Percentiles rank a stretch among this genome's conserved stretches.
These are phyloP conservation scores for Bruguiera gymnorhiza DNA, from an alignment of 345 rosid species.

Conservation along the genomic window DNA sequence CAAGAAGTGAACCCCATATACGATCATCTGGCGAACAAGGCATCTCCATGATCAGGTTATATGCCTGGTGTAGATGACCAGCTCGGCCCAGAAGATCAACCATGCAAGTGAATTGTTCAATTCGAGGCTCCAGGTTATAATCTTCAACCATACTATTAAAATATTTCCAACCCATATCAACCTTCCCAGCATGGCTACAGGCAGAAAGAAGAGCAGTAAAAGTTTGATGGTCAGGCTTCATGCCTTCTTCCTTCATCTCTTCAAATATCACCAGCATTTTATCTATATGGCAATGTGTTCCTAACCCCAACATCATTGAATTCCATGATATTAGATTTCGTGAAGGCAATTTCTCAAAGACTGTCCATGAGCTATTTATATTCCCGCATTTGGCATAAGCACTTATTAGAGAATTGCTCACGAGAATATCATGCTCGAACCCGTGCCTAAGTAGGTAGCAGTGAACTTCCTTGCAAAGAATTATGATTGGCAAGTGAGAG, in stretches of 20 bases:
- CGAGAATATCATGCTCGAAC: constrained; percentile 27
- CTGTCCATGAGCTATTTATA: constrained; percentile 22
- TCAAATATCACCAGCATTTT: constrained; percentile 35
- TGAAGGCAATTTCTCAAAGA: constrained; percentile 31
- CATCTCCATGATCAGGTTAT: constrained; percentile 40
- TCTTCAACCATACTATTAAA: constrained; percentile 37
- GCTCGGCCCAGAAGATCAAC: constrained; percentile 48
- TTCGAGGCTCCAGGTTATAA: constrained; percentile 37
- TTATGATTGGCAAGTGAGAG: constrained; percentile 29
- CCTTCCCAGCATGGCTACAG: constrained; percentile 44
- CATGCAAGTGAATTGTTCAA: constrained; percentile 54
- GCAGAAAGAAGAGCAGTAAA: constrained; percentile 45
- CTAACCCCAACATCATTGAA: constrained; percentile 40
- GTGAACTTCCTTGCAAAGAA: constrained; percentile 42
- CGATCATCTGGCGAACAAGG: constrained; percentile 41
- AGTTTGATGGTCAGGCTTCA: constrained; percentile 36
- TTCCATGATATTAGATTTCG: constrained; percentile 45
- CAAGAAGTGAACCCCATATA: constrained; percentile 50
- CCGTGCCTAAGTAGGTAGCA: constrained; percentile 39
- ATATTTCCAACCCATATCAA: constrained; percentile 37
- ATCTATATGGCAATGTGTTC: constrained; percentile 36
- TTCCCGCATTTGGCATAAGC: constrained; percentile 49
- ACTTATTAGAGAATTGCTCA: constrained; percentile 38
- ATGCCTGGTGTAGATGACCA: constrained; percentile 40
- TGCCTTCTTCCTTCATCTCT: constrained; percentile 35